Evolutionary conservation across 495 filamentous ascomycete genomes (phyloP), one percentile per base, ranked within the genome.

Genomic region (Xylaria venustula): DNA sequence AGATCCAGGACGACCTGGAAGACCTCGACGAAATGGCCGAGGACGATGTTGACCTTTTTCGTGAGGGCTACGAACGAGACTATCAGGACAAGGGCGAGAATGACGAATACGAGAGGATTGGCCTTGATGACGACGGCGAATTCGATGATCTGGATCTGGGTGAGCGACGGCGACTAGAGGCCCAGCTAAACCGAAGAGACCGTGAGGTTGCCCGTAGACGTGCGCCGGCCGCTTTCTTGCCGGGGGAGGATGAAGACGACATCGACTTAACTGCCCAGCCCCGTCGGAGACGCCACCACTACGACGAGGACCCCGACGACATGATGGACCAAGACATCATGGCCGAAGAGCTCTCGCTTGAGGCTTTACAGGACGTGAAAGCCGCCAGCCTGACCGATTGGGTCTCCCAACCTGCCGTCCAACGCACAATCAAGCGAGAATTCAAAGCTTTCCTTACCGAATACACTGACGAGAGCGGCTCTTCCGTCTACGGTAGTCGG

Each of bases 361-460:
- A 98, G 77, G 91, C 91, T 15, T 75, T 99, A 52, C 84, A 89
- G 60, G 95, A 99, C 71, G 88, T 98, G 59, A 99, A 99, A 73
- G 93, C 95, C 19, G 83, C 91, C 7, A 94, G 89, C 65, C 78
- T 96, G 65, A 92, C 91, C 15, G 95, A 99, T 63, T 99, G 95
- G 95, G 87, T 99, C 34, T 85, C 90, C 11, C 89, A 92, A 68
- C 90, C 91, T 2, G 87, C 93, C 28, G 95, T 98, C 6, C 88
- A 96, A 69, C 88, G 91, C 66, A 93, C 92, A 8, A 93, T 99
- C 73, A 92, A 91, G 66, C 83, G 92, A 64, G 93, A 98, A 73
- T 99, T 99, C 85, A 96, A 94, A 74, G 88, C 90, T 11, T 99
- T 99, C 81, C 78, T 99, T 63, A 97, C 95, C 14, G 91, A 97